A percentile compares a stretch with the other conserved stretches of the same genome.
These are phyloP conservation scores for Oropetium thomaeum DNA, from an alignment of 176 grass and related monocot species.

Conservation along the genomic window DNA sequence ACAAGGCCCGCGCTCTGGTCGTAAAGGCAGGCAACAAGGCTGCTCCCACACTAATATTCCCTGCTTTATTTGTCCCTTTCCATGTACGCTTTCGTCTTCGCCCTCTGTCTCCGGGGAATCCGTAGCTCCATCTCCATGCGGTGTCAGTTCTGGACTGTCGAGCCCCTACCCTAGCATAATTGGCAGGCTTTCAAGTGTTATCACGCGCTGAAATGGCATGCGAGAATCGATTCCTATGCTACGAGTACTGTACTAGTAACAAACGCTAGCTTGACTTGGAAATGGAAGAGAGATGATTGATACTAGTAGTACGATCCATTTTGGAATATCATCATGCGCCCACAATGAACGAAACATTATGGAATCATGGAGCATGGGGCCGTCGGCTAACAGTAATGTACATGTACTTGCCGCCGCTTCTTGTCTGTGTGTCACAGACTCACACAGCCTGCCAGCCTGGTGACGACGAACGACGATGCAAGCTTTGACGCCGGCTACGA, in stretches of 20 bases:
- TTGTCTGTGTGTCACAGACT: not conserved
- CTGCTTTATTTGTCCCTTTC: constrained; percentile 1
- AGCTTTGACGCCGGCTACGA: no score
- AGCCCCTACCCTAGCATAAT: not conserved
- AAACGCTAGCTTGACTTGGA: no score
- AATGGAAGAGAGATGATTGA: not conserved
- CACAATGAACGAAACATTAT: not conserved
- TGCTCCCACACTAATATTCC: constrained; percentile 11
- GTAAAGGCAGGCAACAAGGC: constrained; percentile 15
- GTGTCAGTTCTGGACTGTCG: not conserved
- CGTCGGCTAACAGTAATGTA: not conserved
- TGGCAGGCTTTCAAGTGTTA: not conserved
- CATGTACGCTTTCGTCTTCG: not conserved
- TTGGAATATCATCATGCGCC: not conserved
- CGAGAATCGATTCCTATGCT: not conserved
- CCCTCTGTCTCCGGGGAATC: constrained; percentile 18
- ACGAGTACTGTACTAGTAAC: no score
- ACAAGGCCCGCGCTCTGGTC: constrained; percentile 14
- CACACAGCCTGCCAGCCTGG: not conserved
- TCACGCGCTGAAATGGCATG: not conserved
- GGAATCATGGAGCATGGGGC: not conserved
- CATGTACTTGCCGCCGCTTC: not conserved
- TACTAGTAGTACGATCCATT: not conserved
- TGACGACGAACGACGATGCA: no score
- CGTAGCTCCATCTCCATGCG: not conserved